Evolutionary conservation across 371 early-diverging fungal genomes (phyloP).

Genomic region (Coelomomyces lativittatus): DNA sequence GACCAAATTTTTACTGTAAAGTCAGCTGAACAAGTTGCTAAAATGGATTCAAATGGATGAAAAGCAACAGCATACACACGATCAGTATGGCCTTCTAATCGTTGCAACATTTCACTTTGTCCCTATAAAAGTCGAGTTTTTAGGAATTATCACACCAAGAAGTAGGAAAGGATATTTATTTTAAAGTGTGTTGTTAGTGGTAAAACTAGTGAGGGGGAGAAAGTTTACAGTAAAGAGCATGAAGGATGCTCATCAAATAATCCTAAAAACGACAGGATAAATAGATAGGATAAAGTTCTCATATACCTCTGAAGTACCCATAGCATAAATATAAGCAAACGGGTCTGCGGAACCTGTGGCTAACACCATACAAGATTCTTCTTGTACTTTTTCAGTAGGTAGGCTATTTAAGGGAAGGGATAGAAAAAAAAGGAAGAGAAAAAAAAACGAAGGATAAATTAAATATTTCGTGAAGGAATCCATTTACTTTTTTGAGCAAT

Average conservation of each 20-base stretch:
- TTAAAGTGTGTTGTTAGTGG: not conserved
- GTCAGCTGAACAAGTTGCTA: conserved; percentile 67
- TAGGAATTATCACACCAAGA: no score
- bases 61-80: conserved; percentile 67
- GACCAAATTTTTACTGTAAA: conserved; percentile 65
- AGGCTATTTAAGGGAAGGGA: not conserved
- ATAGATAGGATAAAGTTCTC: not conserved
- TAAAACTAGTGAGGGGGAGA: no score
- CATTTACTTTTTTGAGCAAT: not conserved
- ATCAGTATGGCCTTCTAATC: conserved; percentile 67
- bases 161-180: conserved; percentile 3
- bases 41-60: conserved; percentile 58
- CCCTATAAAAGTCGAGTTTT: no score
- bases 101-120: conserved; percentile 46
- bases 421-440: not conserved
- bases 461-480: conserved; percentile 2
- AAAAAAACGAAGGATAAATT: conserved; percentile 4
- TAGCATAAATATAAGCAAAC: conserved; percentile 59
- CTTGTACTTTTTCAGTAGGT: conserved; percentile 4
- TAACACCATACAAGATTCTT: conserved; percentile 46
- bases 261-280: not conserved
- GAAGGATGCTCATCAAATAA: no score
- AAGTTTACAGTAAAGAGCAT: no score
- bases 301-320: conserved; percentile 38
- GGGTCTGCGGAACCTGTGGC: conserved; percentile 77